Percentiles rank a stretch among this genome's conserved stretches.
These are phyloP conservation scores for Theileria parva DNA, from an alignment of 169 alveolate genomes.

Conservation along the genomic window DNA sequence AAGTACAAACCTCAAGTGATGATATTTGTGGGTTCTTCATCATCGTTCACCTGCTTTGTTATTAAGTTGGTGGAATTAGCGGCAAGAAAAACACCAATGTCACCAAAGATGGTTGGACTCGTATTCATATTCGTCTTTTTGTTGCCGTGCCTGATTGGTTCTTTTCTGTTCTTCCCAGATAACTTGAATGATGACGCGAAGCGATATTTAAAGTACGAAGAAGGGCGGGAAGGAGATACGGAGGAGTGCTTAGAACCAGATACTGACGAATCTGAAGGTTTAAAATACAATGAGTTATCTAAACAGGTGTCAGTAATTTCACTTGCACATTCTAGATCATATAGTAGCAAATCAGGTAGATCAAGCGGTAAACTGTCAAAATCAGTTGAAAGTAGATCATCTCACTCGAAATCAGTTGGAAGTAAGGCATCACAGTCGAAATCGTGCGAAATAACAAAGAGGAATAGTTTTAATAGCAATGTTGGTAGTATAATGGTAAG, in stretches of 20 bases:
- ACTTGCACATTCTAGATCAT: not conserved
- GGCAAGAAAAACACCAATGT: conserved; percentile 9
- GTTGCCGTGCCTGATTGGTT: conserved; percentile 25
- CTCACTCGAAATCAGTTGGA: not conserved
- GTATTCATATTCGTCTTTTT: conserved; percentile 16
- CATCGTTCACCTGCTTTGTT: conserved; percentile 41
- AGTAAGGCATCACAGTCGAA: no score
- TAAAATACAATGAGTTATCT: not conserved
- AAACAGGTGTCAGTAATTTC: not conserved
- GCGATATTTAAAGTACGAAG: not conserved
- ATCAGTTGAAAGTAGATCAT: not conserved
- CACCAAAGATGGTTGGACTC: conserved; percentile 13
- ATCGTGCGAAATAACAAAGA: not conserved
- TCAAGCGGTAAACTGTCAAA: not conserved
- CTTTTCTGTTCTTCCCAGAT: conserved; percentile 24
- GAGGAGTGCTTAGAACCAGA: not conserved
- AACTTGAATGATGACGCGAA: conserved; percentile 12
- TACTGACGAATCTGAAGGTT: not conserved
- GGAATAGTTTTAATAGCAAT: not conserved
- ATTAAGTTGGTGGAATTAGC: conserved; percentile 33
- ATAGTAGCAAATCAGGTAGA: not conserved
- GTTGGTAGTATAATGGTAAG: not conserved
- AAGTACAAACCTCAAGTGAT: conserved; percentile 17
- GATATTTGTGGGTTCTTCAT: conserved; percentile 37
- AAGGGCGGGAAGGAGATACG: not conserved